Percentiles rank a stretch among this genome's conserved stretches.
These are phyloP conservation scores for Thelonectria discophora DNA, from an alignment of 2,329 filamentous ascomycete species.

Conservation along the genomic window DNA sequence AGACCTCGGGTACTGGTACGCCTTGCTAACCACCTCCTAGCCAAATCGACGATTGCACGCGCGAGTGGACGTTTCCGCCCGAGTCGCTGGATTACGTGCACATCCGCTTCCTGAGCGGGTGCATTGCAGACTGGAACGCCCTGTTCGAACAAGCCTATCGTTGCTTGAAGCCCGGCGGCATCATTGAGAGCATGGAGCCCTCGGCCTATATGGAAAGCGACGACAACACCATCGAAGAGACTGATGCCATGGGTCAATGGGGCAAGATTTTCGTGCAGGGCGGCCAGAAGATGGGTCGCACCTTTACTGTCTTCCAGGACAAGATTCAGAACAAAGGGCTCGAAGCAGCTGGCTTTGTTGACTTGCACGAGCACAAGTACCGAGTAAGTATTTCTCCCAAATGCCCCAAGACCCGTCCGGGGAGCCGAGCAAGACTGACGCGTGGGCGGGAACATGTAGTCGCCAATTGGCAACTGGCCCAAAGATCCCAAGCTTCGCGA, in stretches of 20 bases:
- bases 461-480: constrained; percentile 15
- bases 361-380: constrained; percentile 29
- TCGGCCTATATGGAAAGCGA: constrained; percentile 34
- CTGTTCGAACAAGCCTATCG: constrained; percentile 58
- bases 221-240: constrained; percentile 36
- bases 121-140: constrained; percentile 61
- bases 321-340: constrained; percentile 29
- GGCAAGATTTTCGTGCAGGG: constrained; percentile 31
- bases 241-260: constrained; percentile 35
- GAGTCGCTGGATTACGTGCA: constrained; percentile 66
- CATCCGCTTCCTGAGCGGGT: constrained; percentile 61
- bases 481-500: constrained; percentile 17
- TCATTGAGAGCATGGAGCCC: constrained; percentile 40
- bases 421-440: background rate
- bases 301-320: constrained; percentile 33
- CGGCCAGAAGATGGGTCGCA: constrained; percentile 35
- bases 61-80: constrained; percentile 55
- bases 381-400: constrained; percentile 15
- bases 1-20: background rate
- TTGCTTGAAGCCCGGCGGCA: constrained; percentile 63
- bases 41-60: constrained; percentile 69
- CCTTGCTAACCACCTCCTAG: constrained; percentile 9
- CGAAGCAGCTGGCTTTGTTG: constrained; percentile 37
- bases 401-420: background rate
- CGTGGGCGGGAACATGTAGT: background rate